Conservation (phyloP, 257 asterid genomes). For the Gentiana dahurica region DNA sequence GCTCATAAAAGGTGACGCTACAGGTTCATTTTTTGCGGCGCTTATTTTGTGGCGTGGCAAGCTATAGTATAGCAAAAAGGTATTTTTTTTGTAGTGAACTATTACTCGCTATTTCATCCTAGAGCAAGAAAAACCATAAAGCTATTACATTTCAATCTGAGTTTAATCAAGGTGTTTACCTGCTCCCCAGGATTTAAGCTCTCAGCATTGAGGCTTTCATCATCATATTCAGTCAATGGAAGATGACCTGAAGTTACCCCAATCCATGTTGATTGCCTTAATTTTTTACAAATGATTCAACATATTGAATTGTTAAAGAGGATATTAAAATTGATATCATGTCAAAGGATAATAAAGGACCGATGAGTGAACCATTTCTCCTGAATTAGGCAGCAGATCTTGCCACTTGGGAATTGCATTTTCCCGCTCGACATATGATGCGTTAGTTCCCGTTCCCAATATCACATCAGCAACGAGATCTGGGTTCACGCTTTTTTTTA, state of each 20-base stretch:
- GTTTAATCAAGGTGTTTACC: slow-evolving; percentile 20
- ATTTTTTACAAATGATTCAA: not conserved
- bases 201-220: slow-evolving; percentile 62
- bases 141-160: too few species aligned
- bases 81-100: too few species aligned
- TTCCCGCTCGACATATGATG: slow-evolving; percentile 65
- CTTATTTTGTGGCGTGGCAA: too few species aligned
- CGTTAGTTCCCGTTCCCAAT: too few species aligned
- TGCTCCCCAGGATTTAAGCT: slow-evolving; percentile 93
- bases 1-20: too few species aligned
- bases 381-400: slow-evolving; percentile 56
- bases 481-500: too few species aligned
- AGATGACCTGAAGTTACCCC: slow-evolving; percentile 90
- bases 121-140: too few species aligned
- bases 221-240: slow-evolving; percentile 82
- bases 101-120: too few species aligned
- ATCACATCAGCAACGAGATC: too few species aligned
- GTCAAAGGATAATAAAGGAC: slow-evolving; percentile 8
- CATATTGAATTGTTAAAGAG: not conserved
- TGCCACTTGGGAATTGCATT: slow-evolving; percentile 78
- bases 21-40: too few species aligned
- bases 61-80: too few species aligned
- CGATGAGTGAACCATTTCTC: slow-evolving; percentile 59
- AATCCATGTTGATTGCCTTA: slow-evolving; percentile 90
- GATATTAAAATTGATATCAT: not conserved